Conservation (phyloP, 306 rosid genomes). For the Argentina anserina region DNA sequence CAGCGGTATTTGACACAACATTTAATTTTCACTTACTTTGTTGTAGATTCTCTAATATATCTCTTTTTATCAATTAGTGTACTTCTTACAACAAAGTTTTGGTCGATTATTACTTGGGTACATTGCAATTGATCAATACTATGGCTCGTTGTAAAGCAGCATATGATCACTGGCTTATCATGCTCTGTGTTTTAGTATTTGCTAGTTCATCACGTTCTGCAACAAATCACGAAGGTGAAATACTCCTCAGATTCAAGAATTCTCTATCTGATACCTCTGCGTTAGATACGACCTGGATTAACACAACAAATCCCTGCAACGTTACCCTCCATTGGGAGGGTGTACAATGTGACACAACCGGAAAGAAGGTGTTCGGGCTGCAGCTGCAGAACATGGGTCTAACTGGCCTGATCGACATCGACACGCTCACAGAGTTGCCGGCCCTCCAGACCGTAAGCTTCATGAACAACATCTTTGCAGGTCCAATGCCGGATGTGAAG, state of each 20-base stretch:
- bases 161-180: slow-evolving; percentile 14
- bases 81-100: background rate
- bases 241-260: slow-evolving; percentile 48
- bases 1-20: background rate
- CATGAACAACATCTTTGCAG: slow-evolving; percentile 48
- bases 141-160: slow-evolving; percentile 6
- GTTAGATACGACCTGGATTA: slow-evolving; percentile 38
- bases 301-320: slow-evolving; percentile 29
- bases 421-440: slow-evolving; percentile 34
- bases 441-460: slow-evolving; percentile 49
- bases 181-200: slow-evolving; percentile 15
- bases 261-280: slow-evolving; percentile 38
- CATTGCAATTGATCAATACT: too few species aligned
- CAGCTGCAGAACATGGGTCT: slow-evolving; percentile 58
- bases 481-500: slow-evolving; percentile 56
- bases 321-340: slow-evolving; percentile 48
- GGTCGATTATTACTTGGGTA: too few species aligned
- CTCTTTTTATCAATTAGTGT: background rate
- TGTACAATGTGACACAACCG: slow-evolving; percentile 32
- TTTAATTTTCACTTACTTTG: background rate
- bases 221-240: background rate
- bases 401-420: slow-evolving; percentile 44
- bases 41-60: background rate
- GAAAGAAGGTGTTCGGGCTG: slow-evolving; percentile 28
- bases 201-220: slow-evolving; percentile 22